Conservation (phyloP, 2,329 filamentous ascomycete genomes). For the Pestalotiopsis fici region DNA sequence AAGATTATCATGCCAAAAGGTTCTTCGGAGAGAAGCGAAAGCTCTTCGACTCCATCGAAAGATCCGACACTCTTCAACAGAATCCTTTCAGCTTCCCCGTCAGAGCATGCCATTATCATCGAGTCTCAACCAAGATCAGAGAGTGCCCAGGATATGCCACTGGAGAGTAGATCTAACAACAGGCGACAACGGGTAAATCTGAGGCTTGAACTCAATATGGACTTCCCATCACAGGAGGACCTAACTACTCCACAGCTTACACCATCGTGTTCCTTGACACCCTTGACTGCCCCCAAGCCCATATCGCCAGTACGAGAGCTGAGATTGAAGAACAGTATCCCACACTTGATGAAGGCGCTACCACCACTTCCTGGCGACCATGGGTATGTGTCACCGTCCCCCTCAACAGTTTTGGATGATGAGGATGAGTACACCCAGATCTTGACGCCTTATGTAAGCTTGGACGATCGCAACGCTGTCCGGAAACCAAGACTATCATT, state of each 20-base stretch:
- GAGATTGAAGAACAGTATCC: slow-evolving; percentile 49
- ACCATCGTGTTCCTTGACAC: slow-evolving; percentile 28
- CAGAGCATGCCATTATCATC: too few species aligned
- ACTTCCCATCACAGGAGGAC: slow-evolving; percentile 17
- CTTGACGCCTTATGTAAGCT: slow-evolving; percentile 20
- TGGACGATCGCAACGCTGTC: not conserved
- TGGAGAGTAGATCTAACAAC: not conserved
- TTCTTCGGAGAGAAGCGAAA: not conserved
- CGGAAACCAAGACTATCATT: not conserved
- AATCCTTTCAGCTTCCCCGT: too few species aligned
- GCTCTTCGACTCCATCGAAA: too few species aligned
- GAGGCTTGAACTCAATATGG: not conserved
- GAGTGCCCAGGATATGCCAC: not conserved
- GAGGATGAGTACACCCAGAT: slow-evolving; percentile 26
- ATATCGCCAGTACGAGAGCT: slow-evolving; percentile 47
- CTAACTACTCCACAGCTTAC: slow-evolving; percentile 26
- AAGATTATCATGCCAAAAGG: not conserved
- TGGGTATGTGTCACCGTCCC: slow-evolving; percentile 19
- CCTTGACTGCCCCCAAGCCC: slow-evolving; percentile 47
- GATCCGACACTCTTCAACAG: too few species aligned
- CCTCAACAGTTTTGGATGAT: slow-evolving; percentile 19
- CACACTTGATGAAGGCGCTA: slow-evolving; percentile 53
- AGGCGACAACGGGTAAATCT: not conserved
- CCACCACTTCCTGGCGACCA: slow-evolving; percentile 42
- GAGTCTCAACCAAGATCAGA: not conserved